These are phyloP conservation scores for Arachis stenosperma DNA, from an alignment of 306 rosid species.

Conservation along the genomic window DNA sequence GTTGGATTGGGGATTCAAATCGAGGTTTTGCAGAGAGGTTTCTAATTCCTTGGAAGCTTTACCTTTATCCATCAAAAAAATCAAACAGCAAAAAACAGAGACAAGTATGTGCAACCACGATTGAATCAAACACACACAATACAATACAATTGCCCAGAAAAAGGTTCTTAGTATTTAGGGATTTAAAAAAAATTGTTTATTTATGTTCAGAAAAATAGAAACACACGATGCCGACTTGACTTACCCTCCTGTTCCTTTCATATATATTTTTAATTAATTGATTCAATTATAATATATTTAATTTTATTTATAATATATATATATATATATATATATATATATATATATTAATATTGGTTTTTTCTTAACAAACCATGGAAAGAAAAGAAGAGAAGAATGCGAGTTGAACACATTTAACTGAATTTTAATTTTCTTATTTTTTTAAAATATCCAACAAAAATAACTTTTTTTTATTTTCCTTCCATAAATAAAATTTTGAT, in stretches of 20 bases:
- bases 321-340: too few relatives aligned
- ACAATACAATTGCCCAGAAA: background rate
- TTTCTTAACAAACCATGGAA: too few relatives aligned
- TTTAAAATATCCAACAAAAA: too few relatives aligned
- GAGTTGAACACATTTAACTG: too few relatives aligned
- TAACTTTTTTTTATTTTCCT: too few relatives aligned
- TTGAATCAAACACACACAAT: background rate
- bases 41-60: constrained; percentile 44
- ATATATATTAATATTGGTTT: too few relatives aligned
- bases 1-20: constrained; percentile 57
- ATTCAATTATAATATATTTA: background rate
- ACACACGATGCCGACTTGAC: constrained; percentile 6
- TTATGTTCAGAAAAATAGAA: background rate
- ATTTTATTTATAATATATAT: background rate
- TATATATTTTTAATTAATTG: background rate
- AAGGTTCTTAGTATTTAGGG: background rate
- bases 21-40: constrained; percentile 52
- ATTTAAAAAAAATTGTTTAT: too few relatives aligned
- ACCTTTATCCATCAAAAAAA: constrained; percentile 70
- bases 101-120: background rate
- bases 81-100: background rate
- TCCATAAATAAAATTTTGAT: too few relatives aligned
- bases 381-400: too few relatives aligned
- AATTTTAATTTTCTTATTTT: too few relatives aligned
- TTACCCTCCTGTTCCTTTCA: background rate